Evolutionary conservation across 371 early-diverging fungal species (phyloP), one percentile per base, ranked within the genome.

Genomic region (Nematocida parisii): DNA sequence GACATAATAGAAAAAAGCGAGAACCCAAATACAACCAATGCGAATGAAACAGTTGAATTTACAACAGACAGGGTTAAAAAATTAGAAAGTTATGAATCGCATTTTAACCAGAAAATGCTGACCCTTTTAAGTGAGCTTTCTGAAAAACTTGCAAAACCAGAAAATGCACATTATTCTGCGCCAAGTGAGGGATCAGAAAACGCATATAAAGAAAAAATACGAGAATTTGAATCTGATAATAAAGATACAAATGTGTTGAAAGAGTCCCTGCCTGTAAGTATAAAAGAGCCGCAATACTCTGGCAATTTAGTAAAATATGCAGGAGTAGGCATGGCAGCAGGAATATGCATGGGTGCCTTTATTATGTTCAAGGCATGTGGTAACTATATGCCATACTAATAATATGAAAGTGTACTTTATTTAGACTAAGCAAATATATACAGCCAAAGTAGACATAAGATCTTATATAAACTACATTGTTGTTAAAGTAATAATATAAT

Each of bases 91-190:
- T 77, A 77, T 42, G 80, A 77, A 42, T 40, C 54, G 7, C 13
- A 67, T 4, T 77, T 77, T 62, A 77, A 77, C 24, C 22, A 70
- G 39, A 67, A 67, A 42, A 70, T 77, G 71, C 58, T 77, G 33
- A 44, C 33, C 22, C 67, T 77, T 56, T 47, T 77, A 20, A 67
- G 39, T 9, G 80, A 77, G 61, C 71, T 77, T 5, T 60, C 58
- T 40, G 71, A 60, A 6, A 77, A 56, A 18, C 66, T 77, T 6
- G 64, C 64, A 42, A 70, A 24, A 11, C 46, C 52, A 0, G 7
- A 13, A 3, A 18, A 50, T 18, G 9, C 18, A 18, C 0, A 9
- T 13, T 9, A 18, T 18, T 13, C 52, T 50, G 52, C 18, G 18
- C 39, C 11, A 64, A 45, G 45, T 27, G 42, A 18, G 40, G 33